Conservation (phyloP, 148 eudicot genomes). For the Limonium bicolor region DNA sequence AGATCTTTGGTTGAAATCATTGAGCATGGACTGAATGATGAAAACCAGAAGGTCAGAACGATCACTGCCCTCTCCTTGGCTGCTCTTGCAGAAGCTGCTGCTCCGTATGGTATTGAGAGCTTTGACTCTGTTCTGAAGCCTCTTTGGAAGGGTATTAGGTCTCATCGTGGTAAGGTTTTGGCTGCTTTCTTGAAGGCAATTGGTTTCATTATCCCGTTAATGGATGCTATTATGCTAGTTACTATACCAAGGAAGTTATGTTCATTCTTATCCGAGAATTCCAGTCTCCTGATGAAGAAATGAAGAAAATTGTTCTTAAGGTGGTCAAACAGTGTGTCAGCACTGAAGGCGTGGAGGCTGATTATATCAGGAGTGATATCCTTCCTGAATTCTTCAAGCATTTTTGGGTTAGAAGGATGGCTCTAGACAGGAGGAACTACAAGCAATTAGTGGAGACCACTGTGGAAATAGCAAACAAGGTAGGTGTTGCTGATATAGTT, state of each 20-base stretch:
- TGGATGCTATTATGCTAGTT: conserved; percentile 99
- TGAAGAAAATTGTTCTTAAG: conserved; percentile 94
- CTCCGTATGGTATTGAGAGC: conserved; percentile 98
- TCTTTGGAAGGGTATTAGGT: conserved; percentile 92
- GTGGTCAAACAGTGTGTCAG: conserved; percentile 99
- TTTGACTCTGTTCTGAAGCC: conserved; percentile 97
- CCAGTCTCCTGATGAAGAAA: conserved; percentile 98
- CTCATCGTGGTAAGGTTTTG: conserved; percentile 96
- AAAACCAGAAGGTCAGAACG: conserved; percentile 95
- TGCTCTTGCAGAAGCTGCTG: conserved; percentile 98
- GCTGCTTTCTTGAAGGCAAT: conserved; percentile 96
- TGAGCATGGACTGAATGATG: conserved; percentile 93
- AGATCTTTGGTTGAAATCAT: conserved; percentile 91
- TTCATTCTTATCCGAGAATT: conserved; percentile 81
- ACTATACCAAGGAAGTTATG: conserved; percentile 96
- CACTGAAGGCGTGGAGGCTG: conserved; percentile 94
- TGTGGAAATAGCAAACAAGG: conserved; percentile 91
- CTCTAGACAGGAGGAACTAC: conserved; percentile 87
- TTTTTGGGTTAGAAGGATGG: conserved; percentile 98
- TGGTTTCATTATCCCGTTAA: conserved; percentile 88
- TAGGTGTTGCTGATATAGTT: conserved; percentile 92
- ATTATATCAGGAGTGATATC: conserved; percentile 73
- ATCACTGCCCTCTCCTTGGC: conserved; percentile 93
- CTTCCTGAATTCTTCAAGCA: conserved; percentile 86
- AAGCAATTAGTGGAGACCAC: conserved; percentile 91